Evolutionary conservation across 129 eudicot species (phyloP).

Genomic region (Saposhnikovia divaricata): DNA sequence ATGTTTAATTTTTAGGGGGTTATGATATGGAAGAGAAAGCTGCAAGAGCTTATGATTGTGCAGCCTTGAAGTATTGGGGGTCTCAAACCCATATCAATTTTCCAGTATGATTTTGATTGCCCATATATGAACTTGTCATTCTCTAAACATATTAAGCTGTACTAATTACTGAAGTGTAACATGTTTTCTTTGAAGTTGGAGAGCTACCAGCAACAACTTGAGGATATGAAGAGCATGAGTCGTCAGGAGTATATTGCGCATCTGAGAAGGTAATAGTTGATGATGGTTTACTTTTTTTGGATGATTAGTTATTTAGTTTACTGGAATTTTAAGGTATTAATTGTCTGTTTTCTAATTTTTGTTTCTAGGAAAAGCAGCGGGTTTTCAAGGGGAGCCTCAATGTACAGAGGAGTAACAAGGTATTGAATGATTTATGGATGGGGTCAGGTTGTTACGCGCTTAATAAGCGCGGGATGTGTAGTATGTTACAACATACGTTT

Average conservation of each 20-base stretch:
- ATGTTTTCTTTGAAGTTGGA: slow-evolving; percentile 37
- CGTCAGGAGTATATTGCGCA: slow-evolving; percentile 90
- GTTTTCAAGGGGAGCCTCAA: slow-evolving; percentile 86
- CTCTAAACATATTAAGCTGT: neutral
- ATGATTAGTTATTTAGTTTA: neutral
- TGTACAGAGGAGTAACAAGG: slow-evolving; percentile 94
- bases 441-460: no score
- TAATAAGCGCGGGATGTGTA: no score
- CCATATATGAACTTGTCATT: neutral
- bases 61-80: slow-evolving; percentile 89
- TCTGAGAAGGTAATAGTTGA: slow-evolving; percentile 48
- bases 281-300: neutral
- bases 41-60: slow-evolving; percentile 91
- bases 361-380: slow-evolving; percentile 78
- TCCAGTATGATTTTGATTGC: slow-evolving; percentile 33
- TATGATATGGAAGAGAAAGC: slow-evolving; percentile 97
- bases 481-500: no score
- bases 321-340: neutral
- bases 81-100: slow-evolving; percentile 71
- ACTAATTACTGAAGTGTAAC: neutral
- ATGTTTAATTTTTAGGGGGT: slow-evolving; percentile 44
- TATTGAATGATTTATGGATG: neutral
- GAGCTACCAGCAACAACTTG: slow-evolving; percentile 61
- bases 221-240: slow-evolving; percentile 69
- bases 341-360: neutral